These are phyloP conservation scores for Lumnitzera racemosa DNA, from an alignment of 345 rosid genomes.

Conservation along the genomic window DNA sequence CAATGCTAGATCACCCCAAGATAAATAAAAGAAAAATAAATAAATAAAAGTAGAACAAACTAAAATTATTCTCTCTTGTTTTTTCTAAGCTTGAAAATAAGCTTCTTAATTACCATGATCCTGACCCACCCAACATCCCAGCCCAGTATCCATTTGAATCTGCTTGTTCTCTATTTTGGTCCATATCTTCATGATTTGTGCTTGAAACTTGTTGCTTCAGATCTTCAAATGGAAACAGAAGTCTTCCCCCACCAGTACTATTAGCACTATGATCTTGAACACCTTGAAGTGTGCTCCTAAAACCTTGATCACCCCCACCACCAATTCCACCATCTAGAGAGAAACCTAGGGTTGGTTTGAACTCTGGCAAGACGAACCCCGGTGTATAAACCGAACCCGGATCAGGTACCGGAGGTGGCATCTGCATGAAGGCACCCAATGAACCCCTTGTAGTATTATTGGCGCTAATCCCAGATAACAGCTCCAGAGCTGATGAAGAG, in stretches of 20 bases:
- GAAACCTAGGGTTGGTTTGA: slow-evolving; percentile 75
- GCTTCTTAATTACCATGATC: slow-evolving; percentile 64
- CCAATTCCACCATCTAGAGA: slow-evolving; percentile 65
- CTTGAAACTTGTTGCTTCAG: slow-evolving; percentile 73
- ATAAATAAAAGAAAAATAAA: slow-evolving; percentile 4
- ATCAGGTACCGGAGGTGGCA: slow-evolving; percentile 55
- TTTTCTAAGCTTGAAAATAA: slow-evolving; percentile 13
- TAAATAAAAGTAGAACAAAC: slow-evolving; percentile 13
- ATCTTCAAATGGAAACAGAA: slow-evolving; percentile 89
- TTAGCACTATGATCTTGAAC: slow-evolving; percentile 14
- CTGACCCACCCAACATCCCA: slow-evolving; percentile 92
- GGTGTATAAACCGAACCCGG: slow-evolving; percentile 31
- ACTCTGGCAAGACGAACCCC: slow-evolving; percentile 61
- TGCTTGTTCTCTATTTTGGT: slow-evolving; percentile 30
- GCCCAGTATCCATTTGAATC: slow-evolving; percentile 83
- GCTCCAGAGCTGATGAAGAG: slow-evolving; percentile 58
- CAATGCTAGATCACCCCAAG: slow-evolving; percentile 2
- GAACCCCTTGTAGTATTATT: slow-evolving; percentile 27
- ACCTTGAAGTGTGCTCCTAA: slow-evolving; percentile 27
- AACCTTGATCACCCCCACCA: slow-evolving; percentile 42
- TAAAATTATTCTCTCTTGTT: slow-evolving; percentile 12
- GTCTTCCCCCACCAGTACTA: slow-evolving; percentile 45
- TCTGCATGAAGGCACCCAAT: slow-evolving; percentile 58
- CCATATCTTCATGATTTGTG: slow-evolving; percentile 19
- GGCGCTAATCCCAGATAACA: slow-evolving; percentile 45